phyloP scores from a whole-genome alignment of 2,329 filamentous ascomycete genomes.

The Dothideomycetes sp. region DNA sequence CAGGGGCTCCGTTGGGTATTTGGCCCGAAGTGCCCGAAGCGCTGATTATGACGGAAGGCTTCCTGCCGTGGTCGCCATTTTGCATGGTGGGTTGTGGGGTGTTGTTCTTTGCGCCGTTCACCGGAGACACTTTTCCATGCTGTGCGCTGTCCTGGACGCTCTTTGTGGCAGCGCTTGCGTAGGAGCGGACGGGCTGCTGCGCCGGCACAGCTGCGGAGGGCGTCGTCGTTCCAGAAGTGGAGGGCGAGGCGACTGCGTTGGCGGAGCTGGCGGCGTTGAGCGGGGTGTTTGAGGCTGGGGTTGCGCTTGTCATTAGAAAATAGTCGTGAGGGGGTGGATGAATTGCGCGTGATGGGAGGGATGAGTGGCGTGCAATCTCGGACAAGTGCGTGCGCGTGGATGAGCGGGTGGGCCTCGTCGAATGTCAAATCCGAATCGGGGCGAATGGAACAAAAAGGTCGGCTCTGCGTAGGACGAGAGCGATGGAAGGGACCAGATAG shows the following conservation, averaged over 20 bases:
- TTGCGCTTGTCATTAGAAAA: slow-evolving; percentile 52
- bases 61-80: slow-evolving; percentile 60
- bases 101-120: slow-evolving; percentile 61
- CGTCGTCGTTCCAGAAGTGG: slow-evolving; percentile 40
- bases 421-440: slow-evolving; percentile 8
- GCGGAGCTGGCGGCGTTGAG: slow-evolving; percentile 32
- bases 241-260: slow-evolving; percentile 35
- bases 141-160: slow-evolving; percentile 32
- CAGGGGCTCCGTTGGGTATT: slow-evolving; percentile 64
- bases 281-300: slow-evolving; percentile 34
- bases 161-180: slow-evolving; percentile 53
- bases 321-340: background rate
- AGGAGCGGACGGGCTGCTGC: slow-evolving; percentile 46
- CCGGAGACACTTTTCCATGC: slow-evolving; percentile 56
- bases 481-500: too few species aligned
- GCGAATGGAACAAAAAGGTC: background rate
- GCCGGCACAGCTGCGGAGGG: slow-evolving; percentile 42
- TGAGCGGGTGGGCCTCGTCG: slow-evolving; percentile 4
- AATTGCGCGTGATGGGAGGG: background rate
- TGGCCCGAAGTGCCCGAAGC: slow-evolving; percentile 67
- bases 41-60: slow-evolving; percentile 85
- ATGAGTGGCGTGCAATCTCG: background rate
- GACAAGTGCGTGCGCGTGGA: background rate
- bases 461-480: background rate
- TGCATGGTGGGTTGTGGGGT: slow-evolving; percentile 35